These are phyloP conservation scores for Hygrophila difformis DNA, from an alignment of 257 asterid genomes.

Conservation along the genomic window DNA sequence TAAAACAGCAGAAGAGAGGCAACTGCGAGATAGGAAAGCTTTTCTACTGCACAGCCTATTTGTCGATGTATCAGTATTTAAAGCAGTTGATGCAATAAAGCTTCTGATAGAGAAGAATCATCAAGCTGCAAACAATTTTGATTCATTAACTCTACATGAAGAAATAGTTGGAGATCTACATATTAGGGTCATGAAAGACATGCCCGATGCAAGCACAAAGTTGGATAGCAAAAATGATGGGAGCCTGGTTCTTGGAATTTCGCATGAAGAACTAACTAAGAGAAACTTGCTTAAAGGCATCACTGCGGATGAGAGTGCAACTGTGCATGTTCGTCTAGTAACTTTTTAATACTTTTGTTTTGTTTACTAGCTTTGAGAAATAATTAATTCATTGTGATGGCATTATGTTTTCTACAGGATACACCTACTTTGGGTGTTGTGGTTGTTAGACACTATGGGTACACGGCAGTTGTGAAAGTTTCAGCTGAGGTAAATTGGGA, in stretches of 20 bases:
- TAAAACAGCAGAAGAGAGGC: constrained; percentile 68
- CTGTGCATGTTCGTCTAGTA: constrained; percentile 55
- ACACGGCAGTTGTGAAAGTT: constrained; percentile 60
- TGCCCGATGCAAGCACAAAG: constrained; percentile 52
- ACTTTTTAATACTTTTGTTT: not conserved
- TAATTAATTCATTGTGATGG: constrained; percentile 11
- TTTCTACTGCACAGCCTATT: constrained; percentile 68
- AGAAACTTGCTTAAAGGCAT: constrained; percentile 75
- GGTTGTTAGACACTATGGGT: constrained; percentile 62
- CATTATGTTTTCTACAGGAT: constrained; percentile 37
- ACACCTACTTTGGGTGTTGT: constrained; percentile 65
- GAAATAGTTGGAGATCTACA: constrained; percentile 54
- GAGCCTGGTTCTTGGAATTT: constrained; percentile 45
- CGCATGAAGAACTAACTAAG: constrained; percentile 44
- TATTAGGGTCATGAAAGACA: constrained; percentile 42
- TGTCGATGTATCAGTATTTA: constrained; percentile 63
- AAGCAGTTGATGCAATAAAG: constrained; percentile 52
- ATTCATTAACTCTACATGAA: constrained; percentile 24
- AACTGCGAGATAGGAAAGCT: constrained; percentile 63
- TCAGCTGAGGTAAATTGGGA: constrained; percentile 45
- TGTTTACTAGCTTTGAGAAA: constrained; percentile 3
- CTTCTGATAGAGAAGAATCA: constrained; percentile 24
- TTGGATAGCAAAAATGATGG: constrained; percentile 59
- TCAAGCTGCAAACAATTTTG: constrained; percentile 13
- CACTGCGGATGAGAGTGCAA: constrained; percentile 78